Percentiles rank a stretch among this genome's conserved stretches.
Evolutionary conservation across 2,329 filamentous ascomycete genomes (phyloP).

Genomic region (Magnaporthiopsis poae): DNA sequence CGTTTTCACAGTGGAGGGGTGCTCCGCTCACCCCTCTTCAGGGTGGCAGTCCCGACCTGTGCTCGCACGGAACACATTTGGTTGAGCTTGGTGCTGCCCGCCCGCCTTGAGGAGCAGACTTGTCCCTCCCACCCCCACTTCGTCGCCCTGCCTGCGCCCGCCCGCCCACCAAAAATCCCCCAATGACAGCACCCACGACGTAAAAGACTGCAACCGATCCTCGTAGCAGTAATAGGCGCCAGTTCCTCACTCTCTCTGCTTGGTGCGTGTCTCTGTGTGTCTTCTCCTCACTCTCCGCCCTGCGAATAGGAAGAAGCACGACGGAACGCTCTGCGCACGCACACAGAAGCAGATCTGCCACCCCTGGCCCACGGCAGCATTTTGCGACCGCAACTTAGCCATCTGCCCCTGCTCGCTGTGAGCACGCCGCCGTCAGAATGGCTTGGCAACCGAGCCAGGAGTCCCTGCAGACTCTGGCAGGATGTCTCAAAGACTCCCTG

Average conservation of each 20-base stretch:
- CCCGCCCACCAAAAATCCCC: neutral
- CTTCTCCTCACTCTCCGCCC: neutral
- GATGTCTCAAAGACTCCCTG: slow-evolving; percentile 83
- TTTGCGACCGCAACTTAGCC: neutral
- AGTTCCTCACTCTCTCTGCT: neutral
- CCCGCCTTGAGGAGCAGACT: neutral
- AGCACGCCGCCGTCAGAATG: slow-evolving; percentile 41
- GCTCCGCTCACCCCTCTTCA: neutral
- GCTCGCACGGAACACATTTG: neutral
- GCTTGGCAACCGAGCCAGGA: slow-evolving; percentile 85
- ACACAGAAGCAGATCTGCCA: neutral
- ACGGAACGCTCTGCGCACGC: neutral
- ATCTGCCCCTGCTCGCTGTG: neutral
- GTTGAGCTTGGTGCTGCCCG: neutral
- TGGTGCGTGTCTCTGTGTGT: neutral
- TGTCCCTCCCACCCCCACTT: neutral
- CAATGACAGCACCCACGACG: neutral
- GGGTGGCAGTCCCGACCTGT: neutral
- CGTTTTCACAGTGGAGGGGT: neutral
- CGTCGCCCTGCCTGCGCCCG: neutral
- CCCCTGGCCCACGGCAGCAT: neutral
- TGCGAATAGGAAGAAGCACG: neutral
- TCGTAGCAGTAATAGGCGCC: neutral
- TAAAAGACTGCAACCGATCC: neutral
- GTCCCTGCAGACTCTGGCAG: slow-evolving; percentile 78